phyloP scores from a whole-genome alignment of 2,329 filamentous ascomycete genomes.

The Rhynchosporium secalis region DNA sequence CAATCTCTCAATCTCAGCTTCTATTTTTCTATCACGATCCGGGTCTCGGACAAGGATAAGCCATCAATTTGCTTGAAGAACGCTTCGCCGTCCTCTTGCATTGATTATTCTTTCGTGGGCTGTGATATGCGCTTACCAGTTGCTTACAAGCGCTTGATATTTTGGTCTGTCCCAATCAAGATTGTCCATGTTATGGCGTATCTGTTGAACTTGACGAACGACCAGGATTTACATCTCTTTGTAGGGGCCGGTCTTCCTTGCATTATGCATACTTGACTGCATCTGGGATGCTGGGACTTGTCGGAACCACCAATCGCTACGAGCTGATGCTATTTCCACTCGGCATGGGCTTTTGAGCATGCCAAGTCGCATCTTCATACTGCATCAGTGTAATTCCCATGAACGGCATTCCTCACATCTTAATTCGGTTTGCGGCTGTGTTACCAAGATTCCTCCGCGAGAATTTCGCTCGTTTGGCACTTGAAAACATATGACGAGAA shows the following conservation, averaged over 20 bases:
- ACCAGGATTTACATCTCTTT: neutral
- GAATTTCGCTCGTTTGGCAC: too few species aligned
- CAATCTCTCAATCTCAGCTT: too few species aligned
- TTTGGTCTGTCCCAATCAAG: neutral
- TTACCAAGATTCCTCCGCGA: neutral
- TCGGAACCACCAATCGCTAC: neutral
- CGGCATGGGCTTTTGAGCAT: too few species aligned
- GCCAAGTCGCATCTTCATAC: neutral
- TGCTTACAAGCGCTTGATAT: conserved; percentile 6
- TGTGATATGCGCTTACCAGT: neutral
- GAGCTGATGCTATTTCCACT: too few species aligned
- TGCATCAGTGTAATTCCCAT: too few species aligned
- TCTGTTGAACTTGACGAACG: too few species aligned
- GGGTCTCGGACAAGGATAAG: neutral
- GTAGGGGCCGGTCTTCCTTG: conserved; percentile 1
- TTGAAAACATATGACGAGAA: too few species aligned
- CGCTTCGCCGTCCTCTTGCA: neutral
- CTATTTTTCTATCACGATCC: neutral
- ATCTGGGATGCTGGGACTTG: neutral
- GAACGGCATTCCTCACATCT: neutral
- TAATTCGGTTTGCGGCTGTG: neutral
- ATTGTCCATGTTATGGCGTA: neutral
- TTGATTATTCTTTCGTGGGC: neutral
- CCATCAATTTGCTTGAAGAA: neutral
- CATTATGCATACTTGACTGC: neutral